These are phyloP conservation scores for Termitomyces sp. DNA, from an alignment of 768 basidiomycete genomes.

Conservation along the genomic window DNA sequence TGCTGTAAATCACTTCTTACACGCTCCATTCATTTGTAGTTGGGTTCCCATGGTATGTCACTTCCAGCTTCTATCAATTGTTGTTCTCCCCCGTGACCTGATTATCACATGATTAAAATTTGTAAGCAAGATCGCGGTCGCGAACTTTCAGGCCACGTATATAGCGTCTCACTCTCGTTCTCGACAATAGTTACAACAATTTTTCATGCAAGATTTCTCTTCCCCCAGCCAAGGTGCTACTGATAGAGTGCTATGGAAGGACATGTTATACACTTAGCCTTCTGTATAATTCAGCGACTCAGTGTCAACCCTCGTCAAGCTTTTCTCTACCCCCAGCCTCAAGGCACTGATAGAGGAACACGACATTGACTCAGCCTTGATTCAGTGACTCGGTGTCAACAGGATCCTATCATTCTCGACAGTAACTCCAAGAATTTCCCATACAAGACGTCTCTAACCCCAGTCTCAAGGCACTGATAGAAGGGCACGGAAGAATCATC, in stretches of 20 bases:
- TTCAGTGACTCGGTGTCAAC: no score
- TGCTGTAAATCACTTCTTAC: neutral
- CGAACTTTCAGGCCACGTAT: no score
- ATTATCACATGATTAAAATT: neutral
- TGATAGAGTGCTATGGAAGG: no score
- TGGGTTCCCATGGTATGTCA: slow-evolving; percentile 5
- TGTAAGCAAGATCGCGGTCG: neutral
- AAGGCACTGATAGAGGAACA: neutral
- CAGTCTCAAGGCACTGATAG: no score
- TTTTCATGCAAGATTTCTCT: neutral
- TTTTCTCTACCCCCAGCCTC: neutral
- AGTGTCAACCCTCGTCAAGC: no score
- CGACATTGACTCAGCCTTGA: no score
- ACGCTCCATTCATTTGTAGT: neutral
- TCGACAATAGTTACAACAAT: neutral
- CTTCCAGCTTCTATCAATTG: slow-evolving; percentile 2
- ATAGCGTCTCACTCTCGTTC: neutral
- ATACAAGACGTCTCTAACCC: no score
- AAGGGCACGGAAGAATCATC: neutral
- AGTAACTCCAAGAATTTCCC: no score
- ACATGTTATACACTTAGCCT: no score
- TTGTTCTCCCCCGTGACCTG: neutral
- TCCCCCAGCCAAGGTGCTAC: no score
- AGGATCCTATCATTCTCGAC: no score
- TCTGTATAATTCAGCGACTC: no score